A percentile compares a stretch with the other conserved stretches of the same genome.
These are phyloP conservation scores for Cutaneotrichosporon sp. DNA, from an alignment of 1,284 basidiomycete species.

Conservation along the genomic window DNA sequence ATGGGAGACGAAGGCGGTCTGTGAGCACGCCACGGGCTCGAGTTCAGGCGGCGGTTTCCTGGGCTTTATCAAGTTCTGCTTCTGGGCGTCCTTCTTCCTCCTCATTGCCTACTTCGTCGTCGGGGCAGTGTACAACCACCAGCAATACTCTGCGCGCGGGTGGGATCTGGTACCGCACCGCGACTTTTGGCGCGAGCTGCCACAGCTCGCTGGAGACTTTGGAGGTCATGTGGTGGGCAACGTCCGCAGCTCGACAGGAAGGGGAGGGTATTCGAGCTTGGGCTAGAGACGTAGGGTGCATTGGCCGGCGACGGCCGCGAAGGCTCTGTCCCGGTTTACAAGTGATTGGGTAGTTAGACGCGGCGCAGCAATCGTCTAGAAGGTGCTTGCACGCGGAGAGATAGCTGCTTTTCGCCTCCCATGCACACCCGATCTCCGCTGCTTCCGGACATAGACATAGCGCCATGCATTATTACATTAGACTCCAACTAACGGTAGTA, in stretches of 20 bases:
- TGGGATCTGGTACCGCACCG: slow-evolving; percentile 49
- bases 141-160: slow-evolving; percentile 48
- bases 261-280: slow-evolving; percentile 36
- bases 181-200: slow-evolving; percentile 50
- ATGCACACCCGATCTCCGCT: too few relatives aligned
- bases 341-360: too few relatives aligned
- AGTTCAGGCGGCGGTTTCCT: slow-evolving; percentile 27
- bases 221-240: slow-evolving; percentile 38
- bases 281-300: too few relatives aligned
- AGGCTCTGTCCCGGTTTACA: too few relatives aligned
- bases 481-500: background rate
- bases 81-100: slow-evolving; percentile 36
- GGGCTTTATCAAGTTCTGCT: slow-evolving; percentile 33
- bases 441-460: too few relatives aligned
- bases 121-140: slow-evolving; percentile 49
- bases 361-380: too few relatives aligned
- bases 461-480: background rate
- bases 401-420: too few relatives aligned
- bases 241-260: slow-evolving; percentile 27
- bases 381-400: too few relatives aligned
- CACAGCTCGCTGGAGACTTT: slow-evolving; percentile 39
- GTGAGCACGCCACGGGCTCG: slow-evolving; percentile 22
- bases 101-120: slow-evolving; percentile 43
- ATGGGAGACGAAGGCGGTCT: slow-evolving; percentile 45
- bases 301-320: too few relatives aligned